A percentile compares a stretch with the other conserved stretches of the same genome.
Evolutionary conservation across 306 rosid species (phyloP).

Genomic region (Medicago ruthenica): DNA sequence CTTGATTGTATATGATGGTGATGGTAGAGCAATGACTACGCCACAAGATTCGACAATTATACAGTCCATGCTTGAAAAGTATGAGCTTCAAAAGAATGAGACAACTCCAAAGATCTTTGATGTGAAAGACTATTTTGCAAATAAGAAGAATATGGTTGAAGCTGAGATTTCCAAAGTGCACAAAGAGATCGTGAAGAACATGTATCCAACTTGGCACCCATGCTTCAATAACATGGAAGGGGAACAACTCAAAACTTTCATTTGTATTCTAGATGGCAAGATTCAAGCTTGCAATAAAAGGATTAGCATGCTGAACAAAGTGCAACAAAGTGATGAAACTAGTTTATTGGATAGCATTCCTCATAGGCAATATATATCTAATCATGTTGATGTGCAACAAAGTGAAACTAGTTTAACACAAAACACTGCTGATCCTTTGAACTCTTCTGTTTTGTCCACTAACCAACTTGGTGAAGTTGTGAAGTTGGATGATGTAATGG

Average conservation of each 20-base stretch:
- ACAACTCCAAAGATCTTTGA: neutral
- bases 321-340: neutral
- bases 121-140: conserved; percentile 8
- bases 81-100: neutral
- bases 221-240: neutral
- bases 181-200: neutral
- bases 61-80: neutral
- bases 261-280: conserved; percentile 16
- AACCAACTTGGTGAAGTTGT: too few species aligned
- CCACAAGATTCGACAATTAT: neutral
- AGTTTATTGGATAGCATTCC: too few species aligned
- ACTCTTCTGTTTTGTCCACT: too few species aligned
- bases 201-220: conserved; percentile 43
- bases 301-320: conserved; percentile 23
- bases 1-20: conserved; percentile 8
- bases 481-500: too few species aligned
- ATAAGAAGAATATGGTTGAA: conserved; percentile 25
- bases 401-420: too few species aligned
- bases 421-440: too few species aligned
- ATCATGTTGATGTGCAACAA: too few species aligned
- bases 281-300: conserved; percentile 12
- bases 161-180: conserved; percentile 11
- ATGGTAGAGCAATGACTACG: neutral
- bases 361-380: neutral
- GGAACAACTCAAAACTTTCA: neutral